These are phyloP conservation scores for Otatea glauca DNA, from an alignment of 176 grass and related monocot species.

Conservation along the genomic window DNA sequence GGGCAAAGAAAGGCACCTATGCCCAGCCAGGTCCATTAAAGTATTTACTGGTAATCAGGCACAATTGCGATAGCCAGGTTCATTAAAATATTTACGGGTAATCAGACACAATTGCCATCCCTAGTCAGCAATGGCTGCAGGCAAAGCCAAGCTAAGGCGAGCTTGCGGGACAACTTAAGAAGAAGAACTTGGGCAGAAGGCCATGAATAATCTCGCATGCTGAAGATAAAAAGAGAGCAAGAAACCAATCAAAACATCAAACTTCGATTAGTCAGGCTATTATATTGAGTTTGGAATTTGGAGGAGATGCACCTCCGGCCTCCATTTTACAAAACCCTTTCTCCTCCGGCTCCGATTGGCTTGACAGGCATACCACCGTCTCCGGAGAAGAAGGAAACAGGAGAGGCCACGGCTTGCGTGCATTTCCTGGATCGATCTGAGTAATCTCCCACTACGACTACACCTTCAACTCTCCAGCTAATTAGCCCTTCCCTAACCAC, in stretches of 20 bases:
- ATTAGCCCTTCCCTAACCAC: neutral
- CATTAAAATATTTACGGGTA: too few species aligned
- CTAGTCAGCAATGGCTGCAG: neutral
- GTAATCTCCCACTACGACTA: conserved; percentile 3
- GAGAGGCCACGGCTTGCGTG: conserved; percentile 44
- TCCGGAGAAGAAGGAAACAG: conserved; percentile 56
- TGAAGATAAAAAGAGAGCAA: neutral
- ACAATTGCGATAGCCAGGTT: too few species aligned
- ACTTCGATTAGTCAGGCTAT: conserved; percentile 40
- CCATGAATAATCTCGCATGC: neutral
- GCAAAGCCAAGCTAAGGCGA: neutral
- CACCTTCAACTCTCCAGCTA: neutral
- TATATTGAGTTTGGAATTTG: conserved; percentile 47
- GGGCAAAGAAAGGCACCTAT: too few species aligned
- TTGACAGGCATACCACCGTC: neutral
- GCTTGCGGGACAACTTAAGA: neutral
- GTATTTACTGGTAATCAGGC: too few species aligned
- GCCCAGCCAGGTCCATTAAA: too few species aligned
- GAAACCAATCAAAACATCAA: neutral
- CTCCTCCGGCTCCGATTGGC: conserved; percentile 30
- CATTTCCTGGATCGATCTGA: conserved; percentile 14
- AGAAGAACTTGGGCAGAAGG: neutral
- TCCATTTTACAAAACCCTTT: conserved; percentile 85
- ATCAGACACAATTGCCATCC: too few species aligned
- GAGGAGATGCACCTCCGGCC: conserved; percentile 63